These are phyloP conservation scores for Hydnomerulius pinastri DNA, from an alignment of 768 basidiomycete species.

Conservation along the genomic window DNA sequence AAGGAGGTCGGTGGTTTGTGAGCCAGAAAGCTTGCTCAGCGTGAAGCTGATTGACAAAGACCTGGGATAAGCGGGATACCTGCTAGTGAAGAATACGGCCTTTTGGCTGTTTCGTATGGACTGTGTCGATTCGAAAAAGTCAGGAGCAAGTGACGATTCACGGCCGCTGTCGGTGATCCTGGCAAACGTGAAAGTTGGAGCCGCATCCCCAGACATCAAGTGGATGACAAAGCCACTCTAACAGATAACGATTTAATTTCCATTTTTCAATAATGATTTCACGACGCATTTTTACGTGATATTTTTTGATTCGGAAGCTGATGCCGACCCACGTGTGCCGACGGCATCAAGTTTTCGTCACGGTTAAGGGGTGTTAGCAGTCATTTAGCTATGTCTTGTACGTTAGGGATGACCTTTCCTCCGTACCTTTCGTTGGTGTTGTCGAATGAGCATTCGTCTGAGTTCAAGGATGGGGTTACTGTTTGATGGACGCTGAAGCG, in stretches of 20 bases:
- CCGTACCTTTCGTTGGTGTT: slow-evolving; percentile 3
- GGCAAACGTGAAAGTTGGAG: not conserved
- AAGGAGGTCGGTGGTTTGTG: not conserved
- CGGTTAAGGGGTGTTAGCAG: not conserved
- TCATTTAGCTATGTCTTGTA: slow-evolving; percentile 2
- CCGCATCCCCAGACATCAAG: not conserved
- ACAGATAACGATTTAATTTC: slow-evolving; percentile 2
- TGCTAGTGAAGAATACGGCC: not conserved
- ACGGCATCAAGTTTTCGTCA: slow-evolving; percentile 6
- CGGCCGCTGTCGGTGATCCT: slow-evolving; percentile 7
- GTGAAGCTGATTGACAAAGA: not conserved
- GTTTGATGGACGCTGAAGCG: not conserved
- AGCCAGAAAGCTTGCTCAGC: not conserved
- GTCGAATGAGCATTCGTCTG: slow-evolving; percentile 1
- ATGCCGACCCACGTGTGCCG: not conserved
- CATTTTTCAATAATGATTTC: not conserved
- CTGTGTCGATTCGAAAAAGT: not conserved
- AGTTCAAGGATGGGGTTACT: not conserved
- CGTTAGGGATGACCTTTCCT: slow-evolving; percentile 1
- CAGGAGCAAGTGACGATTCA: slow-evolving; percentile 1
- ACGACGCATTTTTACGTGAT: not conserved
- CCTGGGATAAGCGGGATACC: not conserved
- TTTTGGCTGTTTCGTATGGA: not conserved
- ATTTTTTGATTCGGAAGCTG: not conserved
- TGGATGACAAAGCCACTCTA: slow-evolving; percentile 7